Evolutionary conservation across 345 rosid species (phyloP), one percentile per base, ranked within the genome.

Genomic region (Dipteronia sinensis): DNA sequence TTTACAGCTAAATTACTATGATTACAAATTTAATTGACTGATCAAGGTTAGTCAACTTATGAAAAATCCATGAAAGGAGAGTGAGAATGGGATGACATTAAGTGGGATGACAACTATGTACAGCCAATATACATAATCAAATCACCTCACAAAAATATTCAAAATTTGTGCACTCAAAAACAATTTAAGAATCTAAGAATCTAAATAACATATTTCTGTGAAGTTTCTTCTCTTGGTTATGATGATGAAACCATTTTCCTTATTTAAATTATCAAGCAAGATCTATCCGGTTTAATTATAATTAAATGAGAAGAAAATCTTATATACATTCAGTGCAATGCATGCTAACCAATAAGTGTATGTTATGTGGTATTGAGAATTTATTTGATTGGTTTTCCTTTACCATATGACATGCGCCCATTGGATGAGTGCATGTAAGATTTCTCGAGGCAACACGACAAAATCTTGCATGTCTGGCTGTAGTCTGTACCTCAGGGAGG

Each of bases 51-150:
- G 78, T 77, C 76, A 80, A 79, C 40, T 7, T 73, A 71, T 7
- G 72, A 34, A 59, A 62, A 71, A 65, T 74, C 56, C 29, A 31
- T 16, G 17, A 12, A 49, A 49, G 16, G 55, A 19, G 20, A 34
- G 20, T 17, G 62, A 56, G 23, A 56, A 56, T 8, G 23, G 23
- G 62, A 6, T 17, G 62, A n/a, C n/a, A 56, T 56, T 1, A 7
- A 5, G 38, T 34, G 38, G 10, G 66, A 69, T 80, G 89, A 85
- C 94, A 88, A 85, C 91, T 82, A 73, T 83, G 69, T 70, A 86
- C 88, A 87, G 88, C 90, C 83, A 79, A 82, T 73, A 55, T 83
- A 86, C 82, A 79, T 51, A 42, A 79, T 58, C 63, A 78, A 0
- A 79, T 63, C 63, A 78, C 25, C 77, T 44, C 62, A 65, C 6